phyloP scores from a whole-genome alignment of 2,329 filamentous ascomycete species.

The Teratosphaeria destructans region DNA sequence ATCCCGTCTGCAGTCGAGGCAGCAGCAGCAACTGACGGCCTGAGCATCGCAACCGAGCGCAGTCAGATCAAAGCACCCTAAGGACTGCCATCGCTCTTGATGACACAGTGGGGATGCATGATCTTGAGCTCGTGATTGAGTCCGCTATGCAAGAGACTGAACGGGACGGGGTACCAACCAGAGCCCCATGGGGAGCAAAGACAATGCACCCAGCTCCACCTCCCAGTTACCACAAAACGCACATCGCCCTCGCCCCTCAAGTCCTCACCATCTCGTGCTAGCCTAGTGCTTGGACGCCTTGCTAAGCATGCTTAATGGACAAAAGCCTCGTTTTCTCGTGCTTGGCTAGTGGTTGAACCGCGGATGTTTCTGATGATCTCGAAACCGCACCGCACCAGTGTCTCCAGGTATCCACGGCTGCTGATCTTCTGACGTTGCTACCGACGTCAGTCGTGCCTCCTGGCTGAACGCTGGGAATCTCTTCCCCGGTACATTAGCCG shows the following conservation, averaged over 20 bases:
- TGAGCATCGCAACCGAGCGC: no score
- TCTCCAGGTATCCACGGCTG: background rate
- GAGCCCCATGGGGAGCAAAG: no score
- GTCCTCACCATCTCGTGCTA: background rate
- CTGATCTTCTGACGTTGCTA: background rate
- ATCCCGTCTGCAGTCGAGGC: no score
- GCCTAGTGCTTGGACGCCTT: background rate
- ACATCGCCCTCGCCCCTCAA: background rate
- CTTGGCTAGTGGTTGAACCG: background rate
- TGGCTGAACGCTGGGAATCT: background rate
- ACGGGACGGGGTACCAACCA: no score
- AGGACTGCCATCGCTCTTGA: no score
- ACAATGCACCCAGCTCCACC: no score
- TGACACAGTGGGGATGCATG: no score
- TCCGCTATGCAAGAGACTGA: no score
- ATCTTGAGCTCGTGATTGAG: no score
- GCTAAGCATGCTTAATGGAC: background rate
- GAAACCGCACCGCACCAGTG: no score
- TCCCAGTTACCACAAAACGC: background rate
- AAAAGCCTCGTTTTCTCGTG: background rate
- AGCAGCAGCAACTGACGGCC: no score
- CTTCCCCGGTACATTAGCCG: background rate
- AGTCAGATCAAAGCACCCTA: no score
- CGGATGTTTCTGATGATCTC: background rate
- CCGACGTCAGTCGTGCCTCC: background rate